A percentile compares a stretch with the other conserved stretches of the same genome.
Evolutionary conservation across 768 basidiomycete species (phyloP).

Genomic region (Sporobolomyces pararoseus): DNA sequence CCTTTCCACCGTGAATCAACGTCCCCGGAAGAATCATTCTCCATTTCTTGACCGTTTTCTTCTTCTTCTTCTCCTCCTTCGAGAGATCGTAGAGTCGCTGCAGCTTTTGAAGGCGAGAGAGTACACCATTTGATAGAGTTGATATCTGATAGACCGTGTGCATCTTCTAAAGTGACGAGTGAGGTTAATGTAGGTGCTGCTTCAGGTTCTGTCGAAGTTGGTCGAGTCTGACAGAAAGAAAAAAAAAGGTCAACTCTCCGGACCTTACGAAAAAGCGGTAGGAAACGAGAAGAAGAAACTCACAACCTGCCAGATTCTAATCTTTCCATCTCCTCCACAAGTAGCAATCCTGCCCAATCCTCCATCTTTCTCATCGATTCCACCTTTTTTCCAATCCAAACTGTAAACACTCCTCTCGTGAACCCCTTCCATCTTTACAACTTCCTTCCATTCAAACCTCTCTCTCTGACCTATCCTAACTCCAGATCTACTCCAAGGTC

Average conservation of each 20-base stretch:
- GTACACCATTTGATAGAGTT: slow-evolving; percentile 81
- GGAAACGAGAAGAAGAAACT: not conserved
- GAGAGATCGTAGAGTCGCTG: slow-evolving; percentile 21
- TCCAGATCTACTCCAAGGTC: slow-evolving; percentile 46
- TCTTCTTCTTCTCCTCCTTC: slow-evolving; percentile 30
- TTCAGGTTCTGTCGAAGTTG: not conserved
- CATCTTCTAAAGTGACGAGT: slow-evolving; percentile 59
- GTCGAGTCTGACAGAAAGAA: slow-evolving; percentile 10
- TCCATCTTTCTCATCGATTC: slow-evolving; percentile 35
- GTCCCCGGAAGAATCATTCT: not conserved
- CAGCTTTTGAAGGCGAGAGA: slow-evolving; percentile 24
- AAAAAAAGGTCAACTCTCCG: not conserved
- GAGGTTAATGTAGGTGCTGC: slow-evolving; percentile 46
- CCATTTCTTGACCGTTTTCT: slow-evolving; percentile 16
- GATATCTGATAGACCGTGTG: slow-evolving; percentile 79
- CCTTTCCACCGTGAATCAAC: slow-evolving; percentile 53
- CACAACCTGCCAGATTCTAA: slow-evolving; percentile 73
- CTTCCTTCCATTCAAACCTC: slow-evolving; percentile 61
- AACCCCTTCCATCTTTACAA: slow-evolving; percentile 57
- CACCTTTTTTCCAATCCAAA: slow-evolving; percentile 62
- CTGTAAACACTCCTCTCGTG: slow-evolving; percentile 77
- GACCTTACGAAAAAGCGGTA: not conserved
- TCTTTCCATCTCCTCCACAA: slow-evolving; percentile 75
- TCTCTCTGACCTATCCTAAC: slow-evolving; percentile 42
- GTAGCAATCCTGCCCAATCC: slow-evolving; percentile 77